phyloP scores from a whole-genome alignment of 345 rosid genomes.

The Noccaea bulbosa region DNA sequence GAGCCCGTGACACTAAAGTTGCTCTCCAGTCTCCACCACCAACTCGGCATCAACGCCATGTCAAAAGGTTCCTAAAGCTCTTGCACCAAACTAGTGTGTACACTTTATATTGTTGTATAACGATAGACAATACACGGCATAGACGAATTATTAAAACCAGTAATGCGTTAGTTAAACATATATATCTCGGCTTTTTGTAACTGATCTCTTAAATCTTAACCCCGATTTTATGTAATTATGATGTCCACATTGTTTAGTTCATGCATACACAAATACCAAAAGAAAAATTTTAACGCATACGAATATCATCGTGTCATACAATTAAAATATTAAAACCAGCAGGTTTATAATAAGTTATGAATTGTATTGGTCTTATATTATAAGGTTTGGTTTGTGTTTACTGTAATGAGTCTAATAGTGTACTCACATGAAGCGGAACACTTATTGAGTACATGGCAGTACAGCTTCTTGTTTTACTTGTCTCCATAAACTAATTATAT shows the following conservation, averaged over 20 bases:
- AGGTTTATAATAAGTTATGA: slow-evolving; percentile 1
- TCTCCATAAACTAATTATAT: slow-evolving; percentile 9
- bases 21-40: too few species aligned
- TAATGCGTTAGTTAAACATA: neutral
- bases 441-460: slow-evolving; percentile 1
- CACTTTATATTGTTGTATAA: neutral
- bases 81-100: slow-evolving; percentile 1
- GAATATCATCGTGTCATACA: neutral
- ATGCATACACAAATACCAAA: slow-evolving; percentile 1
- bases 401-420: neutral
- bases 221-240: neutral
- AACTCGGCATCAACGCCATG: neutral
- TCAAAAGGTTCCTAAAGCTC: slow-evolving; percentile 4
- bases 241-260: neutral
- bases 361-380: slow-evolving; percentile 13
- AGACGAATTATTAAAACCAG: neutral
- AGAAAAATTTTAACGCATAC: neutral
- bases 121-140: neutral
- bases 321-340: neutral
- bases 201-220: neutral
- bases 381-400: slow-evolving; percentile 13
- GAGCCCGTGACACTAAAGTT: too few species aligned
- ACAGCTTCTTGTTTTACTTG: slow-evolving; percentile 8
- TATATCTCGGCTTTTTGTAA: neutral
- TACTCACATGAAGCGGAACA: slow-evolving; percentile 19